A percentile compares a stretch with the other conserved stretches of the same genome.
Evolutionary conservation across 176 grass and related monocot genomes (phyloP).

Genomic region (Stipa capillata): DNA sequence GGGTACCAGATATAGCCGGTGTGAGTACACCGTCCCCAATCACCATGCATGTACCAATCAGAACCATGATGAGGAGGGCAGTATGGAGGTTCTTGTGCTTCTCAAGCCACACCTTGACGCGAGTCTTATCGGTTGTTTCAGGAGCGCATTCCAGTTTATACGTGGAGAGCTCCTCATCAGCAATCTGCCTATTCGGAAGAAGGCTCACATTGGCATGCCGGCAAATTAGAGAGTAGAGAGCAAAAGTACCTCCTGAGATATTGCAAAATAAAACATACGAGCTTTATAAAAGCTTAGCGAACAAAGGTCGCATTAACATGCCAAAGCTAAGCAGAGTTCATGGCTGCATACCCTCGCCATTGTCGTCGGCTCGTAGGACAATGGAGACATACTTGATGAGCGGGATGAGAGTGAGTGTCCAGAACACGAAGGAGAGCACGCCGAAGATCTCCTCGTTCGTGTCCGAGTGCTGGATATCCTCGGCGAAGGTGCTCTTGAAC

Average conservation of each 20-base stretch:
- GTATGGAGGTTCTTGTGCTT: slow-evolving; percentile 77
- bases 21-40: slow-evolving; percentile 98
- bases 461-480: slow-evolving; percentile 94
- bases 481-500: slow-evolving; percentile 93
- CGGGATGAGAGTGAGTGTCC: slow-evolving; percentile 92
- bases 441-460: slow-evolving; percentile 96
- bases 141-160: slow-evolving; percentile 71
- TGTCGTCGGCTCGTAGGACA: slow-evolving; percentile 89
- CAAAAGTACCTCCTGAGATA: slow-evolving; percentile 84
- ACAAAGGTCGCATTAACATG: not conserved
- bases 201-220: slow-evolving; percentile 94
- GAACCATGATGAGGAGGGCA: slow-evolving; percentile 72
- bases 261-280: not conserved
- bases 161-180: slow-evolving; percentile 91
- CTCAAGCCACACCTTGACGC: slow-evolving; percentile 76
- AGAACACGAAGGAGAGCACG: slow-evolving; percentile 97
- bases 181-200: slow-evolving; percentile 79
- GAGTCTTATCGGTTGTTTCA: slow-evolving; percentile 45
- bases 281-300: not conserved
- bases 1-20: slow-evolving; percentile 82
- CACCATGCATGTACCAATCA: slow-evolving; percentile 98
- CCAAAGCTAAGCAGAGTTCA: not conserved
- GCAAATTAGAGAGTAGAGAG: slow-evolving; percentile 91
- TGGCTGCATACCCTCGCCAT: slow-evolving; percentile 72
- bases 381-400: slow-evolving; percentile 94